Conservation (phyloP, 2,329 filamentous ascomycete genomes). For the Aspergillus spinulosporus region DNA sequence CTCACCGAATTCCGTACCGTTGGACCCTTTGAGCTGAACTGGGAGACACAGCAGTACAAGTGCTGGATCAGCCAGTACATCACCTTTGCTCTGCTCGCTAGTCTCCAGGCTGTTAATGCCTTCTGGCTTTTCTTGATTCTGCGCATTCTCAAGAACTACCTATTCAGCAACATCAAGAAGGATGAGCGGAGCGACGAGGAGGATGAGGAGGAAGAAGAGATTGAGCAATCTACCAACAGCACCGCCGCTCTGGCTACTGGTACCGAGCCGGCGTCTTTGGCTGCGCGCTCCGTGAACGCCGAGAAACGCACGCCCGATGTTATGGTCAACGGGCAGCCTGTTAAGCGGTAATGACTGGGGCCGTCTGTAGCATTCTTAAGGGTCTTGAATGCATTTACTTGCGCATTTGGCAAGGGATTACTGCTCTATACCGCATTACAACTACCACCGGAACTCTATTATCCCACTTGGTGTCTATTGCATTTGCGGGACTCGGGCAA, state of each 20-base stretch:
- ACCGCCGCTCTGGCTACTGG: constrained; percentile 32
- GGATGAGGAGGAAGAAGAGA: constrained; percentile 41
- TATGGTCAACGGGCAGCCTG: constrained; percentile 42
- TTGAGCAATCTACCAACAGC: constrained; percentile 22
- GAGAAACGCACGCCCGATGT: constrained; percentile 31
- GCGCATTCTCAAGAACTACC: constrained; percentile 46
- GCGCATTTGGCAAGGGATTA: no score
- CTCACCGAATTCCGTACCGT: constrained; percentile 50
- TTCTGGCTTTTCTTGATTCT: constrained; percentile 50
- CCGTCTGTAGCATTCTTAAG: no score
- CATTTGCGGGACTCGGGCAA: constrained; percentile 3
- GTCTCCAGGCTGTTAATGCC: constrained; percentile 49
- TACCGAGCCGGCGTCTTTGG: constrained; percentile 22
- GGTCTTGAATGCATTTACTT: no score
- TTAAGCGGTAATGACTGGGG: constrained; percentile 17
- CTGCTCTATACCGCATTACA: no score
- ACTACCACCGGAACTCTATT: no score
- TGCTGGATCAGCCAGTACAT: constrained; percentile 52
- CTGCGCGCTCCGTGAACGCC: constrained; percentile 27
- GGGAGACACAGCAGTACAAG: constrained; percentile 52
- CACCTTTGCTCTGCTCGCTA: constrained; percentile 46
- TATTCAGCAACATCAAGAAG: constrained; percentile 39
- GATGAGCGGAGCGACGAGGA: constrained; percentile 51
- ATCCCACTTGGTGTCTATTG: constrained; percentile 9
- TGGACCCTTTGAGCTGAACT: constrained; percentile 50